phyloP scores from a whole-genome alignment of 176 grass and related monocot species.

The Oryza meyeriana region DNA sequence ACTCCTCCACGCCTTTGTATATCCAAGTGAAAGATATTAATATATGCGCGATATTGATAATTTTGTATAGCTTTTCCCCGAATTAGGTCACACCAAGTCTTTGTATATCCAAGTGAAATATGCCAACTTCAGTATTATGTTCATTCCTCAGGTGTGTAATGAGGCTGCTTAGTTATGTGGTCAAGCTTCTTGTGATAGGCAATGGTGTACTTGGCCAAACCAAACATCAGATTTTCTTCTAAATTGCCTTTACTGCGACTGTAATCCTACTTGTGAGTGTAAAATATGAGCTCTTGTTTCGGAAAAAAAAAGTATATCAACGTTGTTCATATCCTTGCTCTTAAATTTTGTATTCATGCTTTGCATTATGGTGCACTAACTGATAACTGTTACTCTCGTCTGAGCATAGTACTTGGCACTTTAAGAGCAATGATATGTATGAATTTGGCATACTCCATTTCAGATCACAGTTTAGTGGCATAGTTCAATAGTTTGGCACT shows the following conservation, averaged over 20 bases:
- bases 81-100: neutral
- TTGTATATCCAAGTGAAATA: neutral
- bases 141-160: neutral
- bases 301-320: too few species aligned
- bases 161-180: neutral
- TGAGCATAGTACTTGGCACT: neutral
- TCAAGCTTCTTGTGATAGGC: neutral
- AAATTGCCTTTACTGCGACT: neutral
- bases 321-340: too few species aligned
- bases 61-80: neutral
- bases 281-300: too few species aligned
- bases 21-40: neutral
- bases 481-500: neutral
- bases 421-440: neutral
- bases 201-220: neutral
- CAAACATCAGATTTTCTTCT: neutral
- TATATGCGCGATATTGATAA: neutral
- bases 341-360: neutral
- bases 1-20: neutral
- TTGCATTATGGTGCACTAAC: neutral
- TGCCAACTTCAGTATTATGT: neutral
- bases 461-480: neutral
- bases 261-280: too few species aligned
- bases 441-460: neutral
- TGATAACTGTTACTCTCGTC: neutral